Percentiles rank a stretch among this genome's conserved stretches.
Conservation (phyloP, 2,329 filamentous ascomycete genomes). For the Xylaria polymorpha region DNA sequence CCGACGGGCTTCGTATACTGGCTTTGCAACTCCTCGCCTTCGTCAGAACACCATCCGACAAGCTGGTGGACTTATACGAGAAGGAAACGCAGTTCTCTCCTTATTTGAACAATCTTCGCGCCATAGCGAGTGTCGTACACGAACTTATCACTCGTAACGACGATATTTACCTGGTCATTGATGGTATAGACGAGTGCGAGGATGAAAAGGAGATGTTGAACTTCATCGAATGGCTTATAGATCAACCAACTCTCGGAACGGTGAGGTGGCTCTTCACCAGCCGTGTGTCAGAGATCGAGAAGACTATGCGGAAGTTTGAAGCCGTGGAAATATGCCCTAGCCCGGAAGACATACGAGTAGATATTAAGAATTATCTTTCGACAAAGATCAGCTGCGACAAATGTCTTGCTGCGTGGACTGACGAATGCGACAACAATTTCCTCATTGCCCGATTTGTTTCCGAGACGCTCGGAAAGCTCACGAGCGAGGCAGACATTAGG, state of each 20-base stretch:
- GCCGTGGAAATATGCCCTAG: constrained; percentile 29
- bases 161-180: constrained; percentile 28
- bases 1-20: constrained; percentile 25
- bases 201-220: constrained; percentile 23
- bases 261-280: constrained; percentile 31
- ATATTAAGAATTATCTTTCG: constrained; percentile 31
- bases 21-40: constrained; percentile 33
- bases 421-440: constrained; percentile 33
- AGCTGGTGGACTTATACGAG: constrained; percentile 26
- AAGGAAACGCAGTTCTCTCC: constrained; percentile 26
- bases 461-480: constrained; percentile 31
- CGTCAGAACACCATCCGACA: constrained; percentile 21
- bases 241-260: constrained; percentile 23
- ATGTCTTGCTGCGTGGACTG: constrained; percentile 16
- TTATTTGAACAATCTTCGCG: constrained; percentile 23
- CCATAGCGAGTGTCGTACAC: constrained; percentile 18
- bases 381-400: constrained; percentile 17
- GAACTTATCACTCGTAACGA: constrained; percentile 31
- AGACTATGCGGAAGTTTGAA: constrained; percentile 19
- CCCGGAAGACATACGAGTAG: constrained; percentile 11
- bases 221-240: constrained; percentile 20
- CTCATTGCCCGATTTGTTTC: constrained; percentile 30
- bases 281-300: constrained; percentile 27
- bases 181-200: constrained; percentile 34
- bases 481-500: constrained; percentile 29